Percentiles rank a stretch among this genome's conserved stretches.
These are phyloP conservation scores for Cunninghamia lanceolata DNA, from an alignment of 75 land plant species.

Conservation along the genomic window DNA sequence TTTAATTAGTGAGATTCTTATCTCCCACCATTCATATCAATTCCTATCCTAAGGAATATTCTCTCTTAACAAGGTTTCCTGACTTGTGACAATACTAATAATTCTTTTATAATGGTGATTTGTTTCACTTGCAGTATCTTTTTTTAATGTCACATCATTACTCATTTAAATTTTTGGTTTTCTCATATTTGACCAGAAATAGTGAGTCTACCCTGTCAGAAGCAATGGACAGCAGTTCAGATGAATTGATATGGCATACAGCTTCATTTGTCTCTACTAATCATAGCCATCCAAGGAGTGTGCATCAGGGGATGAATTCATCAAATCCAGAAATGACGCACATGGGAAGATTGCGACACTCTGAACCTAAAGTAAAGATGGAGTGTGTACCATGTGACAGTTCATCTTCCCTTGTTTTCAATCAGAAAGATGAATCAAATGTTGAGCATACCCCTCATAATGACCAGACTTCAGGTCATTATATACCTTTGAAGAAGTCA, in stretches of 20 bases:
- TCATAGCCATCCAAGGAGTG: not conserved
- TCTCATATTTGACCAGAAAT: not conserved
- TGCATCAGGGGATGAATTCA: not conserved
- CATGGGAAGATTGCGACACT: not conserved
- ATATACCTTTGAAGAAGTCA: slow-evolving; percentile 1
- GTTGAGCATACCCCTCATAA: not conserved
- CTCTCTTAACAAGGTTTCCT: not conserved
- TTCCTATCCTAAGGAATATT: not conserved
- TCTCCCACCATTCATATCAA: not conserved
- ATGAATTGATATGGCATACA: slow-evolving; percentile 1
- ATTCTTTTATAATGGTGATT: not conserved
- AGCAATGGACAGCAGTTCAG: slow-evolving; percentile 2
- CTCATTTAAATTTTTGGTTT: not conserved
- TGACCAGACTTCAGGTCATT: not conserved
- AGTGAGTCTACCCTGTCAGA: not conserved
- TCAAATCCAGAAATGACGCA: not conserved
- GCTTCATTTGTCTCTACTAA: not conserved
- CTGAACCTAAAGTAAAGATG: slow-evolving; percentile 7
- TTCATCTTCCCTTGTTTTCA: not conserved
- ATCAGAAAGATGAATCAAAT: not conserved
- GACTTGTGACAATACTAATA: not conserved
- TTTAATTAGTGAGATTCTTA: not conserved
- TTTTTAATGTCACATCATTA: not conserved
- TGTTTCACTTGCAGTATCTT: not conserved
- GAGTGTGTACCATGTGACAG: not conserved